These are phyloP conservation scores for Paulownia fortunei DNA, from an alignment of 257 asterid genomes.

Conservation along the genomic window DNA sequence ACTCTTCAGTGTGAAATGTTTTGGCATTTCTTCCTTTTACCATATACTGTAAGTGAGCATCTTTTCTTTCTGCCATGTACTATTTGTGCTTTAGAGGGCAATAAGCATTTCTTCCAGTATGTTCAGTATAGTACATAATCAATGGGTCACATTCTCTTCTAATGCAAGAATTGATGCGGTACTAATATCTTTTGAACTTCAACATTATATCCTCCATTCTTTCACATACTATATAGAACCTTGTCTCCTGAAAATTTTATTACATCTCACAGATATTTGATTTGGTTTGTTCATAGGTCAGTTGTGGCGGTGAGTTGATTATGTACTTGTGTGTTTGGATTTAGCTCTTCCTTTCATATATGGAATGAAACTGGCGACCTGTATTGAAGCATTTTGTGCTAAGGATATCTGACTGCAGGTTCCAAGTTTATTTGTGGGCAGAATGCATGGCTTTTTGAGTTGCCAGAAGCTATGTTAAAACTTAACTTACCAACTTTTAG, in stretches of 20 bases:
- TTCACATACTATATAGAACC: background rate
- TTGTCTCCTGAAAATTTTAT: background rate
- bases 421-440: background rate
- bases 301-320: background rate
- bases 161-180: background rate
- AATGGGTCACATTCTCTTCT: background rate
- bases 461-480: background rate
- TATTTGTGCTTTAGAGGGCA: background rate
- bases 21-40: background rate
- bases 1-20: background rate
- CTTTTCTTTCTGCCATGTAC: background rate
- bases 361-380: background rate
- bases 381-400: background rate
- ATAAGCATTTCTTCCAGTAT: background rate
- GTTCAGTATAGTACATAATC: background rate
- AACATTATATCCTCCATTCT: background rate
- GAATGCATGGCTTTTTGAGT: background rate
- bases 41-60: conserved; percentile 9
- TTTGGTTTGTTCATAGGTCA: background rate
- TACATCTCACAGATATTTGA: background rate
- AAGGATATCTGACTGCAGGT: no score
- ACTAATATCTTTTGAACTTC: background rate
- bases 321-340: background rate
- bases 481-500: background rate
- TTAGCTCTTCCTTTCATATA: background rate